A percentile compares a stretch with the other conserved stretches of the same genome.
Evolutionary conservation across 352 stramenopile genomes (phyloP).

Genomic region (Aphanomyces stellatus): DNA sequence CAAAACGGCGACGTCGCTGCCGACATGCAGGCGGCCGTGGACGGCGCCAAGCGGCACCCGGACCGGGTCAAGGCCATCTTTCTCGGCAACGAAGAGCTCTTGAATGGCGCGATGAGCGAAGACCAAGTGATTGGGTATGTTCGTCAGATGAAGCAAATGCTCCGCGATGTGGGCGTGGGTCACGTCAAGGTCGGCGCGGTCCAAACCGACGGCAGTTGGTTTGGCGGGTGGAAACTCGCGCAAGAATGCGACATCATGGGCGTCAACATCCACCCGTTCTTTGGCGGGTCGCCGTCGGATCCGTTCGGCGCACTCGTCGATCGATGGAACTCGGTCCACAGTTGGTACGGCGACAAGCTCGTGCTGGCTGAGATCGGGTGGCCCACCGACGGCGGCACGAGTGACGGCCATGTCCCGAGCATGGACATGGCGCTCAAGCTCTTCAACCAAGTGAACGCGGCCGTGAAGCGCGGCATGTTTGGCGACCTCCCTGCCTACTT

Average conservation of each 20-base stretch:
- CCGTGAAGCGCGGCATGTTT: background rate
- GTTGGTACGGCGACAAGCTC: conserved; percentile 12
- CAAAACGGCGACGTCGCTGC: conserved; percentile 4
- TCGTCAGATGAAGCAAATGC: conserved; percentile 16
- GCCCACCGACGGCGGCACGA: conserved; percentile 20
- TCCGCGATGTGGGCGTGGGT: background rate
- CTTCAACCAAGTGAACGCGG: conserved; percentile 13
- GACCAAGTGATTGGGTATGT: conserved; percentile 10
- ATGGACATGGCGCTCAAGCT: background rate
- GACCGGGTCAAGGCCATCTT: conserved; percentile 41
- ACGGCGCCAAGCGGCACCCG: conserved; percentile 13
- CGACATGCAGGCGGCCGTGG: conserved; percentile 15
- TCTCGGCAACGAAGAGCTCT: conserved; percentile 52
- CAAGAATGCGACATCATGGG: conserved; percentile 28
- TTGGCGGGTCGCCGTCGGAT: conserved; percentile 11
- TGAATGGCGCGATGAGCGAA: conserved; percentile 15
- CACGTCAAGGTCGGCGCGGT: background rate
- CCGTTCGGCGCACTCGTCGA: conserved; percentile 15
- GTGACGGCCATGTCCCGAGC: background rate
- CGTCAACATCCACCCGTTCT: conserved; percentile 37
- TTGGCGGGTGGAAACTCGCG: conserved; percentile 25
- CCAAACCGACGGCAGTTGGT: conserved; percentile 33
- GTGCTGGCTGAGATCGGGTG: conserved; percentile 27
- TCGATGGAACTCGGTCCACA: conserved; percentile 11
- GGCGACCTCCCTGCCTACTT: conserved; percentile 15